Conservation (phyloP, 331 rosid genomes). For the Malus hybrid region DNA sequence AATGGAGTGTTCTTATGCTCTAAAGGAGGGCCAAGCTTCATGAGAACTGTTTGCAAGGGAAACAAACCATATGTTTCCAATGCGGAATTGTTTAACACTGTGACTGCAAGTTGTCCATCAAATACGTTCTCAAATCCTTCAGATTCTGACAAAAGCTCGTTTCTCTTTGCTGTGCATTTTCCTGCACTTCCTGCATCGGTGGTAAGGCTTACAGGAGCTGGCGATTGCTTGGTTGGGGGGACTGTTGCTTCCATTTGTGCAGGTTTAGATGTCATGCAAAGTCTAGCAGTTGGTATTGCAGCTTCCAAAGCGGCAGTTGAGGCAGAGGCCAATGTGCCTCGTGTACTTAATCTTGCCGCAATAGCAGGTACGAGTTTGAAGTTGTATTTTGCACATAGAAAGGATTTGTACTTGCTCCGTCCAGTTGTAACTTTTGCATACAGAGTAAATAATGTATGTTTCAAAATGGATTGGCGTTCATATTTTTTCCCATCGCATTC, state of each 20-base stretch:
- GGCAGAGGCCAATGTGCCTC: slow-evolving; percentile 63
- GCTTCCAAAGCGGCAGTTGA: slow-evolving; percentile 82
- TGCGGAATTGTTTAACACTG: slow-evolving; percentile 29
- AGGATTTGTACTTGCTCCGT: background rate
- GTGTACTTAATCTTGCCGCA: slow-evolving; percentile 34
- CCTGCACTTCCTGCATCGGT: slow-evolving; percentile 76
- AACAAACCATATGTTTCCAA: slow-evolving; percentile 8
- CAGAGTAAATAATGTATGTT: background rate
- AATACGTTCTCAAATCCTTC: slow-evolving; percentile 16
- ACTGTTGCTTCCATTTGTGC: slow-evolving; percentile 56
- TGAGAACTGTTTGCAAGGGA: slow-evolving; percentile 24
- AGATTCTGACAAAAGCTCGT: slow-evolving; percentile 34
- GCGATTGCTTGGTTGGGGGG: slow-evolving; percentile 94
- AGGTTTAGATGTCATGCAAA: slow-evolving; percentile 69
- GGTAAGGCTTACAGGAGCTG: slow-evolving; percentile 79
- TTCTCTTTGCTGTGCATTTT: slow-evolving; percentile 60
- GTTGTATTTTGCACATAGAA: background rate
- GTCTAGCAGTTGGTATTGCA: slow-evolving; percentile 82
- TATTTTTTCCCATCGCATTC: background rate
- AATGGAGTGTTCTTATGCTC: slow-evolving; percentile 67
- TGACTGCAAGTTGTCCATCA: slow-evolving; percentile 46
- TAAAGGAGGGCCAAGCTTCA: slow-evolving; percentile 43
- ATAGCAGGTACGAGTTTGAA: slow-evolving; percentile 46
- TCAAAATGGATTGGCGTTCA: background rate
- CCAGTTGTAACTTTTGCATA: background rate